A percentile compares a stretch with the other conserved stretches of the same genome.
These are phyloP conservation scores for Nemania sp. DNA, from an alignment of 2,329 filamentous ascomycete genomes.

Conservation along the genomic window DNA sequence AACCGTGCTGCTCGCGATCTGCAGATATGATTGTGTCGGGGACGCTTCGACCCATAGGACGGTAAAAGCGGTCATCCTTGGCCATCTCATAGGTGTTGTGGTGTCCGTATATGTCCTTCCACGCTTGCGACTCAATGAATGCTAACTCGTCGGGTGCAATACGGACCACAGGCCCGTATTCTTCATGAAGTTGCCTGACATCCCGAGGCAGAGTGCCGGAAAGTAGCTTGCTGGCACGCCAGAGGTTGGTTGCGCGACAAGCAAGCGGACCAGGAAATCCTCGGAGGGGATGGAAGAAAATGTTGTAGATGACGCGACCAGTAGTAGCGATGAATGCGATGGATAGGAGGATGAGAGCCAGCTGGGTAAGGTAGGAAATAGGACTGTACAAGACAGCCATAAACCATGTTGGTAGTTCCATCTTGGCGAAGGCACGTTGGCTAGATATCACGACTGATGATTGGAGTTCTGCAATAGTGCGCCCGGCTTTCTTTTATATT, in stretches of 20 bases:
- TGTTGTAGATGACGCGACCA: constrained; percentile 25
- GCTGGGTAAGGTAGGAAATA: constrained; percentile 6
- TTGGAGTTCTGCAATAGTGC: neutral
- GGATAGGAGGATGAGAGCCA: constrained; percentile 1
- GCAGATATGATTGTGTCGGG: constrained; percentile 21
- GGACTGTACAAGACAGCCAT: constrained; percentile 3
- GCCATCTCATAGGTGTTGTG: constrained; percentile 25
- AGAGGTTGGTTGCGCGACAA: constrained; percentile 26
- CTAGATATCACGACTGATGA: neutral
- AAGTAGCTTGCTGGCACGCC: constrained; percentile 16
- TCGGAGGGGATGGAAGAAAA: constrained; percentile 36
- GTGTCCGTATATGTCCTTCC: constrained; percentile 37
- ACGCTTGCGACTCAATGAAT: constrained; percentile 29
- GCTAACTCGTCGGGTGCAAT: constrained; percentile 29
- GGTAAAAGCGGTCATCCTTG: constrained; percentile 29
- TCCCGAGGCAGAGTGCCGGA: constrained; percentile 14
- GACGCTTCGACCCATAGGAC: constrained; percentile 14
- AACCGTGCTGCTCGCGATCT: constrained; percentile 19
- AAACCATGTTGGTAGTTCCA: constrained; percentile 6
- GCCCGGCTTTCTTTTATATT: neutral
- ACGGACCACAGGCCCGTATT: constrained; percentile 34
- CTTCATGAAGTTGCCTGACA: constrained; percentile 26
- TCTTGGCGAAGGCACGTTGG: constrained; percentile 1
- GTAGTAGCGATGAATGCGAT: constrained; percentile 8
- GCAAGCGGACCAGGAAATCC: constrained; percentile 30